phyloP scores from a whole-genome alignment of 129 eudicot genomes.

The Dittrichia graveolens region DNA sequence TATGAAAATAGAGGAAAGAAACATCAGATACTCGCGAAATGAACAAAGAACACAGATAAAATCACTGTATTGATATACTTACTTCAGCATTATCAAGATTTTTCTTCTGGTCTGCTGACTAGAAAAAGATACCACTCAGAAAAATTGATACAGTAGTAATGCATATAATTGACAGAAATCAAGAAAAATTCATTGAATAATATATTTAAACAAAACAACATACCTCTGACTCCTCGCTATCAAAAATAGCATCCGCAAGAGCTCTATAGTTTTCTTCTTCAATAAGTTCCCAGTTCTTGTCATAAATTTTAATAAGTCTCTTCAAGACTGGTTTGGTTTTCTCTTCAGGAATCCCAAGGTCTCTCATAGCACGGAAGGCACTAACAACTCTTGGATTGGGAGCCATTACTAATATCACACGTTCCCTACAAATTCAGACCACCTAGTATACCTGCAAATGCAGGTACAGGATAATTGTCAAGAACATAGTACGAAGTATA shows the following conservation, averaged over 20 bases:
- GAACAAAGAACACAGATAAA: neutral
- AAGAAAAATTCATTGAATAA: neutral
- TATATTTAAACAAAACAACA: neutral
- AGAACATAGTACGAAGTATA: conserved; percentile 1
- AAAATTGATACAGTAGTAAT: conserved; percentile 1
- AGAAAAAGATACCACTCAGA: conserved; percentile 23
- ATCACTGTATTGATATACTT: conserved; percentile 13
- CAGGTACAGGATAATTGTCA: neutral
- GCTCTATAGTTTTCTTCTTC: conserved; percentile 86
- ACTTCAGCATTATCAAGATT: conserved; percentile 49
- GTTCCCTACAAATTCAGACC: conserved; percentile 21
- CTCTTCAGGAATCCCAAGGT: conserved; percentile 59
- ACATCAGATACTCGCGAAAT: conserved; percentile 14
- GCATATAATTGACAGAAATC: neutral
- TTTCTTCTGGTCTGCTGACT: conserved; percentile 51
- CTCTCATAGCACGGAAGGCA: conserved; percentile 82
- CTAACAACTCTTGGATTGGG: conserved; percentile 44
- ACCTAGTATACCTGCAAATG: conserved; percentile 18
- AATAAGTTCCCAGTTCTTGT: conserved; percentile 83
- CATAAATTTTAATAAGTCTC: conserved; percentile 65
- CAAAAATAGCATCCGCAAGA: conserved; percentile 90
- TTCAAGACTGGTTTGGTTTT: conserved; percentile 74
- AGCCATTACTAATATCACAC: conserved; percentile 40
- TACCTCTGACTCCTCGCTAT: conserved; percentile 54
- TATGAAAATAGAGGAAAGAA: conserved; percentile 10